Conservation (phyloP, 768 basidiomycete genomes). For the Ephemerocybe angulata region DNA sequence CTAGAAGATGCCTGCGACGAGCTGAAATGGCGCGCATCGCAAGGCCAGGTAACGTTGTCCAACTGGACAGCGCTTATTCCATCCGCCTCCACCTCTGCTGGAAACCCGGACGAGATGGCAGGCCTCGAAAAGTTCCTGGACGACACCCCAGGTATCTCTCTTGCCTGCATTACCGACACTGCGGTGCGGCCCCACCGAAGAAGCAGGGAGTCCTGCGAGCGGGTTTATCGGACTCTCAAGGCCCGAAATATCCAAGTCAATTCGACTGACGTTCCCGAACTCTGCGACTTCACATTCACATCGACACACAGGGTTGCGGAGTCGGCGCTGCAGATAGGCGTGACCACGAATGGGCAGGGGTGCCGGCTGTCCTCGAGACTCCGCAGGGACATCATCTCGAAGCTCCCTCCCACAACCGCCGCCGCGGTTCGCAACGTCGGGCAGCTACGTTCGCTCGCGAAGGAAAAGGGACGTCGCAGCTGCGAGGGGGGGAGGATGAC, state of each 20-base stretch:
- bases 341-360: constrained; percentile 90
- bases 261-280: constrained; percentile 77
- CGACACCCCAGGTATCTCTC: constrained; percentile 24
- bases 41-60: constrained; percentile 53
- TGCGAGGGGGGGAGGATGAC: too few relatives aligned
- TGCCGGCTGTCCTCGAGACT: constrained; percentile 81
- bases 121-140: constrained; percentile 49
- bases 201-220: constrained; percentile 48
- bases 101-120: constrained; percentile 32
- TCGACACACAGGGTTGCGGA: constrained; percentile 79
- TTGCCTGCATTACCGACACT: constrained; percentile 85
- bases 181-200: constrained; percentile 43
- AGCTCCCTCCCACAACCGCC: constrained; percentile 69
- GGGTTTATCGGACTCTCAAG: constrained; percentile 54
- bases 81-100: constrained; percentile 34
- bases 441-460: constrained; percentile 56
- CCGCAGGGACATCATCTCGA: constrained; percentile 75
- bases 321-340: constrained; percentile 67
- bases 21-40: constrained; percentile 56
- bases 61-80: constrained; percentile 53
- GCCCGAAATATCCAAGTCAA: constrained; percentile 71
- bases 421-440: constrained; percentile 74
- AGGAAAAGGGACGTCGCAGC: too few relatives aligned
- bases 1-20: constrained; percentile 60
- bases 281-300: constrained; percentile 89